Conservation (phyloP, 2,329 filamentous ascomycete genomes). For the Trichoderma gracile region DNA sequence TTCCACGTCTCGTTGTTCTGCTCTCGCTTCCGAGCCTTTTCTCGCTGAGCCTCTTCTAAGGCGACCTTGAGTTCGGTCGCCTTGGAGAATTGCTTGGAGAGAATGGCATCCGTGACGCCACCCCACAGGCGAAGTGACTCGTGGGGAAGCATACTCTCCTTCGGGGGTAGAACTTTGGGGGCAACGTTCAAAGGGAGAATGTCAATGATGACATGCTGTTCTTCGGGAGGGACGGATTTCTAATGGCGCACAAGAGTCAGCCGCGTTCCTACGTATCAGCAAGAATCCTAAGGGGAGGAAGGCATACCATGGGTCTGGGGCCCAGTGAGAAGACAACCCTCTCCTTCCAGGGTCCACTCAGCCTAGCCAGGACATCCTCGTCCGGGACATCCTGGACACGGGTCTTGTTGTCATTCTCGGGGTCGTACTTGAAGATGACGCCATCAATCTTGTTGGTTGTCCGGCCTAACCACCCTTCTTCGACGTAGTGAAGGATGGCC, state of each 20-base stretch:
- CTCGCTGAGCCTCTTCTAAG: conserved; percentile 85
- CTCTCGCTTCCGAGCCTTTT: conserved; percentile 80
- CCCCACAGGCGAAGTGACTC: conserved; percentile 89
- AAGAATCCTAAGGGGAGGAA: neutral
- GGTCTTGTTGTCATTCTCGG: conserved; percentile 76
- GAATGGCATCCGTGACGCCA: conserved; percentile 82
- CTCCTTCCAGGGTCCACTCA: conserved; percentile 85
- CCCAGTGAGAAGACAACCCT: conserved; percentile 63
- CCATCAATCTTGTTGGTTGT: conserved; percentile 90
- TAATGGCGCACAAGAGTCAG: conserved; percentile 26
- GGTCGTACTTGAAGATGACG: conserved; percentile 86
- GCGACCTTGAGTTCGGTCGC: conserved; percentile 88
- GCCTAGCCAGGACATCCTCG: conserved; percentile 75
- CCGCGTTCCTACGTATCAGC: neutral
- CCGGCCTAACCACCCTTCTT: conserved; percentile 92
- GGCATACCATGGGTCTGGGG: conserved; percentile 61
- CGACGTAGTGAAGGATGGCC: conserved; percentile 86
- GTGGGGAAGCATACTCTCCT: conserved; percentile 77
- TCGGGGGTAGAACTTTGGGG: conserved; percentile 75
- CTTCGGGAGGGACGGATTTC: conserved; percentile 52
- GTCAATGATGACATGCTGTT: conserved; percentile 79
- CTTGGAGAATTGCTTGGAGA: conserved; percentile 75
- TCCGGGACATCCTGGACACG: conserved; percentile 85
- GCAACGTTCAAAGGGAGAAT: conserved; percentile 79
- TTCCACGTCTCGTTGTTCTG: conserved; percentile 68